These are phyloP conservation scores for Cyberlindnera veronae DNA, from an alignment of 805 yeast species.

Conservation along the genomic window DNA sequence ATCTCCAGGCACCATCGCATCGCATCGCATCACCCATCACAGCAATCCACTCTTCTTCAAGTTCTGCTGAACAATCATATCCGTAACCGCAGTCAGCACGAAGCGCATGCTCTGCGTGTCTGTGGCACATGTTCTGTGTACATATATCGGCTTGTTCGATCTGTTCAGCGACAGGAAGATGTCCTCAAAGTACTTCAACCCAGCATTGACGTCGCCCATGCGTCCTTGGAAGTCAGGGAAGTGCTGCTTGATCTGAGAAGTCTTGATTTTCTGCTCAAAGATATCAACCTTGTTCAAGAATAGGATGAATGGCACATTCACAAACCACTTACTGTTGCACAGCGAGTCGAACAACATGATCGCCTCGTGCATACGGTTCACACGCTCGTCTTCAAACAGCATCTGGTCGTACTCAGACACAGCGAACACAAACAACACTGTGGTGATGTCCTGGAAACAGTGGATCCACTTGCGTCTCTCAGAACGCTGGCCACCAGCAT, in stretches of 20 bases:
- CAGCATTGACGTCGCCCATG: constrained; percentile 61
- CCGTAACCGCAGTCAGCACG: constrained; percentile 89
- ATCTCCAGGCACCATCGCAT: too few species aligned
- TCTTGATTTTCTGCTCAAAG: constrained; percentile 63
- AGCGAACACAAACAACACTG: constrained; percentile 84
- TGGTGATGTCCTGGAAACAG: constrained; percentile 86
- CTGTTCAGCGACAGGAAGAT: constrained; percentile 62
- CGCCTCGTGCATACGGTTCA: constrained; percentile 89
- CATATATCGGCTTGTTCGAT: constrained; percentile 70
- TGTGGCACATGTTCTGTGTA: constrained; percentile 94
- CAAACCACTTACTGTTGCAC: constrained; percentile 83
- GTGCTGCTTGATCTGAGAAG: constrained; percentile 63
- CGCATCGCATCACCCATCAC: too few species aligned
- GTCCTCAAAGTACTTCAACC: constrained; percentile 66
- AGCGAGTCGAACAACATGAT: constrained; percentile 78
- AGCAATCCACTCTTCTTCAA: constrained; percentile 69
- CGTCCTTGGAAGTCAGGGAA: constrained; percentile 78
- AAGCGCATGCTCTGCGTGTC: constrained; percentile 86
- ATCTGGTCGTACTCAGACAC: constrained; percentile 90
- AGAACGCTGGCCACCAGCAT: constrained; percentile 95
- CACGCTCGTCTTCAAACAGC: constrained; percentile 84
- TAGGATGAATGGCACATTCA: constrained; percentile 79
- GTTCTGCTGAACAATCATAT: constrained; percentile 81
- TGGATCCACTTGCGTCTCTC: constrained; percentile 95
- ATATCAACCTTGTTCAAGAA: constrained; percentile 88